Conservation (phyloP, 495 filamentous ascomycete species). For the Lentithecium fluviatile region DNA sequence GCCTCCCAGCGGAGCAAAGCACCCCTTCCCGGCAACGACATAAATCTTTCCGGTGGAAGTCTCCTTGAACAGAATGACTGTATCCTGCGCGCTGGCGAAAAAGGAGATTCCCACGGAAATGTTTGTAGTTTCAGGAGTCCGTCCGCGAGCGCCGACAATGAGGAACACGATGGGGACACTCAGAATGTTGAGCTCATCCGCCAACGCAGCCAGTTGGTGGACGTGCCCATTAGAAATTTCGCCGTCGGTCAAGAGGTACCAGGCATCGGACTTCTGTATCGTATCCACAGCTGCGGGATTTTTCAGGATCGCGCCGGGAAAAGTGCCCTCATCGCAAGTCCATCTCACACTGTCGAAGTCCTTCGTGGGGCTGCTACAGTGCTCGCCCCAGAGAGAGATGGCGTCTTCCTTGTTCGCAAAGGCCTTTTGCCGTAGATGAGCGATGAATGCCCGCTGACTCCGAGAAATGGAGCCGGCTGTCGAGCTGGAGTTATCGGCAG, state of each 20-base stretch:
- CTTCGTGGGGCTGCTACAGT: constrained; percentile 16
- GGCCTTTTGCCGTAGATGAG: background rate
- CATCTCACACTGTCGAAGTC: constrained; percentile 2
- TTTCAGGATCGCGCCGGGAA: constrained; percentile 16
- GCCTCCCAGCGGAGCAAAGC: too few relatives aligned
- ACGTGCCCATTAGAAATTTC: constrained; percentile 20
- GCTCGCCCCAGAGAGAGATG: constrained; percentile 18
- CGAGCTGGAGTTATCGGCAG: constrained; percentile 24
- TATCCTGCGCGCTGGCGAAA: too few relatives aligned
- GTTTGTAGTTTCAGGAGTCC: constrained; percentile 35
- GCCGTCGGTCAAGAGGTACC: constrained; percentile 29
- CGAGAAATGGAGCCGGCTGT: constrained; percentile 5
- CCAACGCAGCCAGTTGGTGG: constrained; percentile 12
- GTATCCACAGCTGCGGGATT: background rate
- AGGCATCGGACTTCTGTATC: constrained; percentile 22
- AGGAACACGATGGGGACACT: constrained; percentile 26
- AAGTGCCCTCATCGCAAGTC: constrained; percentile 14
- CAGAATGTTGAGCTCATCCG: constrained; percentile 6
- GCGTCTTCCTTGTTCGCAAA: background rate
- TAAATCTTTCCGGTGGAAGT: too few relatives aligned
- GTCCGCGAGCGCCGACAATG: constrained; percentile 16
- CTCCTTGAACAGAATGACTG: too few relatives aligned
- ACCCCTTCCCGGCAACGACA: too few relatives aligned
- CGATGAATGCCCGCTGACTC: constrained; percentile 12
- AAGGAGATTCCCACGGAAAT: constrained; percentile 46